Evolutionary conservation across 495 filamentous ascomycete genomes (phyloP).

Genomic region (Neurospora sp.): DNA sequence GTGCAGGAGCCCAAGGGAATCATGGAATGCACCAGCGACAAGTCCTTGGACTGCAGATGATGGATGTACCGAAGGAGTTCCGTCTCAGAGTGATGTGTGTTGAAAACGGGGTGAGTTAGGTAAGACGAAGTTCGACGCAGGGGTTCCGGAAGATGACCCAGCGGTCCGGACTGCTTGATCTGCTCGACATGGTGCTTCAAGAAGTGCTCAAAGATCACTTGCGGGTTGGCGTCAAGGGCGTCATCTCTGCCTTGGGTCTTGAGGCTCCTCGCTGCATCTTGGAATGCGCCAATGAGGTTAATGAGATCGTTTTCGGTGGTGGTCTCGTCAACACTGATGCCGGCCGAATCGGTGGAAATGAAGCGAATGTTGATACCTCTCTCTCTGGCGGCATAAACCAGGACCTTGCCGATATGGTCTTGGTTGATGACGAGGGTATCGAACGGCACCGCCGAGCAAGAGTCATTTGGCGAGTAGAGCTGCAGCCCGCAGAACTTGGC

Average conservation of each 20-base stretch:
- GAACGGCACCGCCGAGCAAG: slow-evolving; percentile 51
- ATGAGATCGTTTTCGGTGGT: slow-evolving; percentile 19
- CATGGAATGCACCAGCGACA: slow-evolving; percentile 96
- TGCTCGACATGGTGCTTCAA: slow-evolving; percentile 12
- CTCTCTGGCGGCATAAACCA: slow-evolving; percentile 5
- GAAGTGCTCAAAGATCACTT: slow-evolving; percentile 20
- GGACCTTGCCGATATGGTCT: not conserved
- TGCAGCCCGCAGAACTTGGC: slow-evolving; percentile 56
- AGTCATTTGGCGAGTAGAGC: slow-evolving; percentile 42
- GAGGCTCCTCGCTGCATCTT: not conserved
- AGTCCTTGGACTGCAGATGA: slow-evolving; percentile 89
- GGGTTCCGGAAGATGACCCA: slow-evolving; percentile 43
- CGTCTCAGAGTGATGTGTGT: slow-evolving; percentile 92
- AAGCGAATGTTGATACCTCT: slow-evolving; percentile 17
- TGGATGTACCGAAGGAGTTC: slow-evolving; percentile 92
- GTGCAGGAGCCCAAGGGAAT: slow-evolving; percentile 98
- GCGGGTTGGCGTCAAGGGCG: slow-evolving; percentile 18
- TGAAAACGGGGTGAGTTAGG: slow-evolving; percentile 92
- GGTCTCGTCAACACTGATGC: slow-evolving; percentile 36
- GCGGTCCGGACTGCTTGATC: slow-evolving; percentile 15
- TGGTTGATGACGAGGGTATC: slow-evolving; percentile 69
- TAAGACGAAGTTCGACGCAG: slow-evolving; percentile 67
- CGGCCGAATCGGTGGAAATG: slow-evolving; percentile 14
- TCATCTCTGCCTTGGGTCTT: slow-evolving; percentile 6
- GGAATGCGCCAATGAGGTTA: slow-evolving; percentile 19